Evolutionary conservation across 2,329 filamentous ascomycete species (phyloP), one percentile per base, ranked within the genome.

Genomic region (Aspergillus sclerotialis): DNA sequence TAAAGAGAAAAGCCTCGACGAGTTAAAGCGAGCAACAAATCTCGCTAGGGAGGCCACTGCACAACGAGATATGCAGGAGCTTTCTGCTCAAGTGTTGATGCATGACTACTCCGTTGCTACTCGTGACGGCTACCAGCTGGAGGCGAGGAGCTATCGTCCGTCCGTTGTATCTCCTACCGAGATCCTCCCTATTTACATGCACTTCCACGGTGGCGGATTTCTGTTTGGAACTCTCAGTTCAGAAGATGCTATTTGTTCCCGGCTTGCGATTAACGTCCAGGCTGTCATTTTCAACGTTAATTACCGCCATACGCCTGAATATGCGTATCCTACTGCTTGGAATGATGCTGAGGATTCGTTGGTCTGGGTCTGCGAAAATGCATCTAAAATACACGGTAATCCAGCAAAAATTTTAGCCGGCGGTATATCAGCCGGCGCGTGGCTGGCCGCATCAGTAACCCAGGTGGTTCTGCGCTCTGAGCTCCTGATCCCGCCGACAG

Each of bases 251-350:
- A 60, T 57, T 1, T 79, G 74, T 41, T 53, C 68, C 0, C 59
- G 63, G 0, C 64, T 75, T 7, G 69, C 72, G 0, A 48, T 65
- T 9, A 36, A 42, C 1, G 43, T 53, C 1, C 53, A 51, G 4
- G 30, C 69, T 2, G 53, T 70, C 0, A 72, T 78, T 0, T 44
- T 78, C 1, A 73, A 75, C 27, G 58, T 78, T 9, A 74, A 76
- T 42, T 79, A 79, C 48, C 68, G 76, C 0, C 75, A 79, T 44
- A 75, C 74, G 0, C 75, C 75, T 0, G 69, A 78, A 33, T 55
- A 66, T 40, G 44, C 38, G 0, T 78, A 71, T 37, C 76, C 76
- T 0, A 69, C 64, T 0, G 64, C 68, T 0, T 76, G 68, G 67
- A 30, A 55, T 28, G 76, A 80, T 30, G 52, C 62, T 0, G 67